phyloP scores from a whole-genome alignment of 768 basidiomycete genomes.

The Naematelia aurantialba region DNA sequence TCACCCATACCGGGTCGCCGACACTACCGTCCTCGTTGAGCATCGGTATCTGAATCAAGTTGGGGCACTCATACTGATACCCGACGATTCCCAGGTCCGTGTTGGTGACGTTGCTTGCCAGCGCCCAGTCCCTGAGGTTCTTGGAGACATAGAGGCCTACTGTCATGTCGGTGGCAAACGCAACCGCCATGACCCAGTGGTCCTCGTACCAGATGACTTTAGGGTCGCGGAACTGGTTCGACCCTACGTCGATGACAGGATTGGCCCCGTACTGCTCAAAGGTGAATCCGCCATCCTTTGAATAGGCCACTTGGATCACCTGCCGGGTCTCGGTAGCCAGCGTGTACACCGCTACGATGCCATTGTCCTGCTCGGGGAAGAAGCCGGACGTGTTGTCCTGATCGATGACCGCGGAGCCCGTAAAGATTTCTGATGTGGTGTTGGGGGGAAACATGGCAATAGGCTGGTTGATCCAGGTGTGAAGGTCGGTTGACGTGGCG shows the following conservation, averaged over 20 bases:
- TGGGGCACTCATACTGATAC: slow-evolving; percentile 38
- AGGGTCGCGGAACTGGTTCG: slow-evolving; percentile 43
- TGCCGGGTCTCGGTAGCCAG: slow-evolving; percentile 33
- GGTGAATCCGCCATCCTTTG: slow-evolving; percentile 35
- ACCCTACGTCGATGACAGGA: slow-evolving; percentile 35
- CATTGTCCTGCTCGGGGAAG: slow-evolving; percentile 28
- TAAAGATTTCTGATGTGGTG: slow-evolving; percentile 30
- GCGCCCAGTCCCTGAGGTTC: slow-evolving; percentile 36
- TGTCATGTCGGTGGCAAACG: slow-evolving; percentile 24
- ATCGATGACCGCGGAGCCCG: slow-evolving; percentile 40
- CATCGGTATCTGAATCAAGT: slow-evolving; percentile 29
- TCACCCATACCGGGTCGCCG: slow-evolving; percentile 17
- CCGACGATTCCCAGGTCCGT: slow-evolving; percentile 28
- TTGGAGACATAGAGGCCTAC: slow-evolving; percentile 38
- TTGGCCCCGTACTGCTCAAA: slow-evolving; percentile 35
- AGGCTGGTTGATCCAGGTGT: slow-evolving; percentile 41
- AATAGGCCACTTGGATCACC: slow-evolving; percentile 37
- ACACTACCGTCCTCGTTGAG: too few relatives aligned
- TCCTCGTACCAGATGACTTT: slow-evolving; percentile 37
- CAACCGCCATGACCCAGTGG: slow-evolving; percentile 43
- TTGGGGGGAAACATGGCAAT: slow-evolving; percentile 43
- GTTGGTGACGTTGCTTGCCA: slow-evolving; percentile 27
- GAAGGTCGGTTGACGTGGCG: slow-evolving; percentile 42
- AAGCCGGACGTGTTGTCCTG: slow-evolving; percentile 44
- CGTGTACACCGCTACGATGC: slow-evolving; percentile 46